These are phyloP conservation scores for Cordia subcordata DNA, from an alignment of 257 asterid genomes.

Conservation along the genomic window DNA sequence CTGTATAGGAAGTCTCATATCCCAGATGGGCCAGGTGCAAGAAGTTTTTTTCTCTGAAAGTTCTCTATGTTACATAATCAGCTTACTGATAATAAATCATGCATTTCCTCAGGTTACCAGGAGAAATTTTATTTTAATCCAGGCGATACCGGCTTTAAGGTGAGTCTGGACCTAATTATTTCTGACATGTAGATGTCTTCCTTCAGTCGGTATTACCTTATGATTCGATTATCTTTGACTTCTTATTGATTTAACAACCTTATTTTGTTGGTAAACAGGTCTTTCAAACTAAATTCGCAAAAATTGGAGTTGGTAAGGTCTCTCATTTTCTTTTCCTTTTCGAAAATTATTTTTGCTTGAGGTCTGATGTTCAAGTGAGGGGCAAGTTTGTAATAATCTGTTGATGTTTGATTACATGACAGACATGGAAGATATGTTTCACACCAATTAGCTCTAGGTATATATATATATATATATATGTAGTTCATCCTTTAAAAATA, in stretches of 20 bases:
- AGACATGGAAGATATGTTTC: no score
- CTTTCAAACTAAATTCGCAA: constrained; percentile 85
- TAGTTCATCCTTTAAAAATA: no score
- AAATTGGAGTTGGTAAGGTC: constrained; percentile 85
- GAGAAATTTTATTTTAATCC: constrained; percentile 97
- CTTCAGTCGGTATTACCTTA: constrained; percentile 8
- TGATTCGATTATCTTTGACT: constrained; percentile 3
- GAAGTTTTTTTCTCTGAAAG: not conserved
- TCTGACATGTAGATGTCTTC: constrained; percentile 4
- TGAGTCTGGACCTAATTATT: constrained; percentile 18
- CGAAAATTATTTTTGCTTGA: not conserved
- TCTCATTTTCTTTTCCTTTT: constrained; percentile 5
- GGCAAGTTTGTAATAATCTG: no score
- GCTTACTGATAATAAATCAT: constrained; percentile 4
- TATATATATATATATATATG: no score
- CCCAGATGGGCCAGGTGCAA: constrained; percentile 96
- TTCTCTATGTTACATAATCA: constrained; percentile 4
- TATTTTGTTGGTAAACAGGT: constrained; percentile 46
- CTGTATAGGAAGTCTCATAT: constrained; percentile 95
- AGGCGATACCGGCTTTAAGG: constrained; percentile 98
- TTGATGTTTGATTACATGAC: no score
- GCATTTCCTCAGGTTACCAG: constrained; percentile 70
- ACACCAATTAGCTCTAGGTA: not conserved
- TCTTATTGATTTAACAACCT: constrained; percentile 16
- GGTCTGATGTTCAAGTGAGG: not conserved